A percentile compares a stretch with the other conserved stretches of the same genome.
Evolutionary conservation across 306 rosid species (phyloP).

Genomic region (Cyamopsis tetragonoloba): DNA sequence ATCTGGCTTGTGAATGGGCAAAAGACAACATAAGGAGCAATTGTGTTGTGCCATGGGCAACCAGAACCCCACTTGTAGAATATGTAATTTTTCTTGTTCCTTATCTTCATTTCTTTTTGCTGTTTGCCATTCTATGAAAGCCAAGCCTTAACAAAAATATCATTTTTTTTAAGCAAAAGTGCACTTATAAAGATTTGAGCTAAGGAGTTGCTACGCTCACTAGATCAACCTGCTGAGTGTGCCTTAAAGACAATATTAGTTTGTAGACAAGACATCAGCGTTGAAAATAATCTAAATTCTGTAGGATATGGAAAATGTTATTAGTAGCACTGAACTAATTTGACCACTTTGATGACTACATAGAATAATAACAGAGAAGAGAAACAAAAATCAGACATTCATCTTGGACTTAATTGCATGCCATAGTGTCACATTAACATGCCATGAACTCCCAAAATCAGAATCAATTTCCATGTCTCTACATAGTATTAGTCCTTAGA

Average conservation of each 20-base stretch:
- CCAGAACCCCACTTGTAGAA: slow-evolving; percentile 61
- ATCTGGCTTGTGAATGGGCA: slow-evolving; percentile 92
- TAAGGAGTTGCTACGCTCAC: too few relatives aligned
- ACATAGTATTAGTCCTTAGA: not conserved
- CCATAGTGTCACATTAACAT: too few relatives aligned
- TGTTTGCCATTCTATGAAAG: not conserved
- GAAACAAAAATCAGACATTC: not conserved
- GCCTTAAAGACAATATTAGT: not conserved
- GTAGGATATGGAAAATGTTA: not conserved
- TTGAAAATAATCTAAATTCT: not conserved
- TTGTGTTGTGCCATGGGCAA: slow-evolving; percentile 79
- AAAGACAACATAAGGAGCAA: slow-evolving; percentile 83
- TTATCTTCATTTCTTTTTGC: not conserved
- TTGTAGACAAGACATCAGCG: not conserved
- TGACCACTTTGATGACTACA: not conserved
- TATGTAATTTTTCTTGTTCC: slow-evolving; percentile 39
- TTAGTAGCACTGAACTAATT: not conserved
- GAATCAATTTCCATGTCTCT: not conserved
- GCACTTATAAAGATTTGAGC: too few relatives aligned
- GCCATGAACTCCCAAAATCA: not conserved
- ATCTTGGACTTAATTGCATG: not conserved
- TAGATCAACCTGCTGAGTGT: too few relatives aligned
- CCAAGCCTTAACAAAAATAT: too few relatives aligned
- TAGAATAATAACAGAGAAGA: too few relatives aligned
- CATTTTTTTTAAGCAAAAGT: too few relatives aligned